Base-by-base conservation (phyloP, 805 yeast genomes). In the Hyphopichia homilentoma region DNA sequence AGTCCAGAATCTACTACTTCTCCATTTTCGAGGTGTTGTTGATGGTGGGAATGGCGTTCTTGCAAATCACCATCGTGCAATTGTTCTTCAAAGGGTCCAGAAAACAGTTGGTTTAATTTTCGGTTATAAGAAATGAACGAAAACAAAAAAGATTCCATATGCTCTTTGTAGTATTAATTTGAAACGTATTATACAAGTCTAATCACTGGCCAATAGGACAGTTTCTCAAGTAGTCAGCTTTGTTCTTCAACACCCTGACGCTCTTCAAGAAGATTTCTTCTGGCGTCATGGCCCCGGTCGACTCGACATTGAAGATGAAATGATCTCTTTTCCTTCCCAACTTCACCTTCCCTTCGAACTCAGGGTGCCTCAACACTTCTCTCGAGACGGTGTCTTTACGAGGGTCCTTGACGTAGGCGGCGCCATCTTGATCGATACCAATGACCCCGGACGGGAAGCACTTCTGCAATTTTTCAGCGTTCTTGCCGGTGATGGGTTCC, bases 341-440 rank as follows among this genome's bases (percentile, higher is more conserved):
- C 59, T 83, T 84, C 35, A 93, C 97, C 49, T 85, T 84, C 25
- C 84, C 94, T 29, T 80, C 70, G 50, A 93, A 93, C 57, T 93
- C 96, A 32, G 79, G 84, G 59, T 93, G 96, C 60, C 98, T 79
- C 47, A 93, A 71, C 8, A 89, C 97, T 61, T 93, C 98, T 62
- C 98, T 78, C 5, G 96, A 86, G 25, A 93, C 98, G 1, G 98
- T 93, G 60, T 93, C 98, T 53, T 79, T 84, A 68, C 98, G 79
- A 3, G 97, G 78, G 61, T 93, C 96, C 41, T 79, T 74, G 9
- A 93, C 95, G 44, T 55, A 76, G 0, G 97, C 97, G 47, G 77
- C 76, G 31, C 76, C 84, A 5, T 72, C 54, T 9, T 68, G 68
- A 50, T 80, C 69, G 38, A 89, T 77, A 22, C 73, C 96, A 55